Evolutionary conservation across 129 eudicot genomes (phyloP), one percentile per base, ranked within the genome.

Genomic region (Lactuca sativa): DNA sequence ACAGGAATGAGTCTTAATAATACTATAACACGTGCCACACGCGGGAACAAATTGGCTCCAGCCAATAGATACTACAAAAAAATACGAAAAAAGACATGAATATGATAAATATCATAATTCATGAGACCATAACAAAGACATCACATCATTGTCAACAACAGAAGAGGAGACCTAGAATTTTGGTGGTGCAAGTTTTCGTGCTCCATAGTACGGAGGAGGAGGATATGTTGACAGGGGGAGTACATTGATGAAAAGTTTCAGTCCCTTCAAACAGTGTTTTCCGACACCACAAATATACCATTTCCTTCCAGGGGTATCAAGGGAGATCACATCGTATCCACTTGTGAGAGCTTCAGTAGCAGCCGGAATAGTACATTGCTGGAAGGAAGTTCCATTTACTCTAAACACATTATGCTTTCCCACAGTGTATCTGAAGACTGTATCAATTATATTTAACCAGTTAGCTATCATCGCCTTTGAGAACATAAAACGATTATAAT

Each of bases 211-310:
- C 12, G 78, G 78, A 54, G 78, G 71, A 14, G 78, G 78, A 40
- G 56, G 32, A 7, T 73, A 73, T 70, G 75, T 48, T 55, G 79
- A 49, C 18, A 61, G 73, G 5, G 73, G 73, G 10, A 64, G 58
- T 4, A 81, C 81, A 6, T 75, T 71, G 61, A 81, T 81, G 59
- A 81, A 71, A 12, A 81, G 69, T 68, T 81, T 81, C 41, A 76
- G 15, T 15, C 63, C 67, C 33, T 15, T 60, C 0, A 76, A 47
- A 53, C 85, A 77, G 4, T 81, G 85, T 6, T 62, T 76, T 15
- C 55, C 66, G 0, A 60, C 72, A 59, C 75, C 85, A 31, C 85
- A 81, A 36, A 80, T 74, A 55, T 81, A 75, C 81, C 85, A 81
- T 34, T 81, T 81, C 67, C 79, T 66, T 3, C 81, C 78, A 0